These are phyloP conservation scores for Chaetomiaceae sp. DNA, from an alignment of 2,329 filamentous ascomycete genomes.

Conservation along the genomic window DNA sequence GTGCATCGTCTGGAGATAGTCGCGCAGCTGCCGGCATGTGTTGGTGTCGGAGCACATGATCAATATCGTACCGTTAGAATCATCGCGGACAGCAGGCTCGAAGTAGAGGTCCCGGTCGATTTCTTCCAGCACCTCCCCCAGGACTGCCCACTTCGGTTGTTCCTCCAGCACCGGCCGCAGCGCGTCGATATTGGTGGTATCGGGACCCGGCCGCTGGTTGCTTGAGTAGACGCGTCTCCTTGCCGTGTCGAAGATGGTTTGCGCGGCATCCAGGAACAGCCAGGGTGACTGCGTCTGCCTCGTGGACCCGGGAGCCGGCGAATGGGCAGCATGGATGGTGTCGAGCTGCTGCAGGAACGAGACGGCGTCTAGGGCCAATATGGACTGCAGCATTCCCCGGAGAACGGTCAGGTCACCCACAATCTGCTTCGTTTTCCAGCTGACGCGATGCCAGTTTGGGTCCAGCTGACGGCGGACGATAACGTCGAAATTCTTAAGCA, in stretches of 20 bases:
- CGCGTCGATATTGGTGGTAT: constrained; percentile 50
- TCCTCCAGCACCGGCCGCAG: constrained; percentile 83
- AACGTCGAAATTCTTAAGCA: constrained; percentile 88
- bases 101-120: constrained; percentile 89
- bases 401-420: constrained; percentile 83
- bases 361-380: constrained; percentile 84
- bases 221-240: constrained; percentile 82
- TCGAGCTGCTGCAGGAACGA: constrained; percentile 91
- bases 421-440: constrained; percentile 91
- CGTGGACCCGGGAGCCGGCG: constrained; percentile 80
- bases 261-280: constrained; percentile 91
- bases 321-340: constrained; percentile 86
- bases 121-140: constrained; percentile 88
- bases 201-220: constrained; percentile 49
- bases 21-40: constrained; percentile 81
- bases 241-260: constrained; percentile 88
- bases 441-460: constrained; percentile 95
- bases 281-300: constrained; percentile 88
- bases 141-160: constrained; percentile 84
- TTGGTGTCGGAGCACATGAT: constrained; percentile 92
- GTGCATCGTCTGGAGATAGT: constrained; percentile 90
- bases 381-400: constrained; percentile 71
- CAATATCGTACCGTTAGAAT: constrained; percentile 85
- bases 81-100: constrained; percentile 69
- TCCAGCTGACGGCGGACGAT: constrained; percentile 86